Conservation (phyloP, 805 yeast species). For the Kockiozyma suomiensis region DNA sequence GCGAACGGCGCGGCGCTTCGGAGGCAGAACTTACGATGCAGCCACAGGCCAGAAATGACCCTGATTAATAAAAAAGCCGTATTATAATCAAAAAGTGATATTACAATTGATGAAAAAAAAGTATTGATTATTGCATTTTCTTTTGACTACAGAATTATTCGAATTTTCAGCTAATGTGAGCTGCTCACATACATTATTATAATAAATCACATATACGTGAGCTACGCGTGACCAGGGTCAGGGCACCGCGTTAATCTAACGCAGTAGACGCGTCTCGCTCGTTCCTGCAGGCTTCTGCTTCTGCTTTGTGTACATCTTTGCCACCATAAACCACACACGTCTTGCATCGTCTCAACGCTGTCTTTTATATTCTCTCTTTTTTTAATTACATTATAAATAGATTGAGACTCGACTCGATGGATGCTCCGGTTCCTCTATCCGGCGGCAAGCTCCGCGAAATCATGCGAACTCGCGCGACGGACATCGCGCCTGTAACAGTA, state of each 20-base stretch:
- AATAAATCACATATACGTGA: not conserved
- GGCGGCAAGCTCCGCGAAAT: conserved; percentile 16
- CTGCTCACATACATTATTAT: too few species aligned
- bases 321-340: not conserved
- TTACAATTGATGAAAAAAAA: too few species aligned
- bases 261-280: not conserved
- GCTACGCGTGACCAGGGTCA: conserved; percentile 3
- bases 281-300: not conserved
- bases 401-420: not conserved
- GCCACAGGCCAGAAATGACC: too few species aligned
- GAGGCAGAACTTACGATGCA: not conserved
- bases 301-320: not conserved
- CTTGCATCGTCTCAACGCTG: too few species aligned
- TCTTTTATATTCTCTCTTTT: too few species aligned
- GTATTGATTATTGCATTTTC: too few species aligned
- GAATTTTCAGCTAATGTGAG: too few species aligned
- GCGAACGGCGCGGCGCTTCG: not conserved
- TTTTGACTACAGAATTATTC: too few species aligned
- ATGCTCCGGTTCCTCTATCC: conserved; percentile 8
- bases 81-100: too few species aligned
- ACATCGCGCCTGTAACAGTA: conserved; percentile 6
- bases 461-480: conserved; percentile 1
- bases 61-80: too few species aligned
- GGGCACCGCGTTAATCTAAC: not conserved
- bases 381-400: too few species aligned